Base-by-base conservation (phyloP, 2,329 filamentous ascomycete genomes). In the Xenosphaeropsis pyriputrescens region DNA sequence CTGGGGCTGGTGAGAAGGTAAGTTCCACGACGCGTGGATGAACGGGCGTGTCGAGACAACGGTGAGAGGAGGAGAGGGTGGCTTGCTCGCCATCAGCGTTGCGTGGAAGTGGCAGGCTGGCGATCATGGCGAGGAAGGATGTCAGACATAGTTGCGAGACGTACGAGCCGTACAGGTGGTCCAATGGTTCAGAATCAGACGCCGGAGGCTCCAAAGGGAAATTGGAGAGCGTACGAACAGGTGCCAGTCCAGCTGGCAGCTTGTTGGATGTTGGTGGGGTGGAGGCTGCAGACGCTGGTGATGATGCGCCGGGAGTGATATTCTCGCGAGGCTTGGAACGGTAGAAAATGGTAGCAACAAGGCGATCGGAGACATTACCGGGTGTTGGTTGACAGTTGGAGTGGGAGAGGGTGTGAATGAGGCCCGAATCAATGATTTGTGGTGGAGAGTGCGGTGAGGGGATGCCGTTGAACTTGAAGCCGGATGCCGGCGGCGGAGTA, bases 11-110 rank as follows among this genome's bases (percentile, higher is more conserved):
- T 1, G 71, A 68, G 37, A 84, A 64, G 0, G 69, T 70, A 35
- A 82, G 58, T 57, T 84, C 79, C 38, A 82, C 77, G 13, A 84
- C 72, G 17, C 65, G 63, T 2, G 78, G 77, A 39, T 70, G 66
- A 31, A 65, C 63, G 29, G 64, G 64, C 42, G 62, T 68, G 47
- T 83, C 76, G 39, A 85, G 65, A 51, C 74, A 78, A 41, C 73
- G 68, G 48, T 80, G 75, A 34, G 73, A 72, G 18, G 73, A 78
- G 41, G 65, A 65, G 39, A 72, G 60, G 48, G 72, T 65, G 31
- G 60, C 57, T n/a, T 40, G 29, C 16, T 32, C 30, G 9, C 30
- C 30, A 7, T 48, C 44, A n/a, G 63, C 62, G 31, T 63, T 69
- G 9, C 59, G 55, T 1, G 67, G 66, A 15, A 70, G 60, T 11